phyloP scores from a whole-genome alignment of 2,329 filamentous ascomycete genomes.

The Chaetomium globosum region DNA sequence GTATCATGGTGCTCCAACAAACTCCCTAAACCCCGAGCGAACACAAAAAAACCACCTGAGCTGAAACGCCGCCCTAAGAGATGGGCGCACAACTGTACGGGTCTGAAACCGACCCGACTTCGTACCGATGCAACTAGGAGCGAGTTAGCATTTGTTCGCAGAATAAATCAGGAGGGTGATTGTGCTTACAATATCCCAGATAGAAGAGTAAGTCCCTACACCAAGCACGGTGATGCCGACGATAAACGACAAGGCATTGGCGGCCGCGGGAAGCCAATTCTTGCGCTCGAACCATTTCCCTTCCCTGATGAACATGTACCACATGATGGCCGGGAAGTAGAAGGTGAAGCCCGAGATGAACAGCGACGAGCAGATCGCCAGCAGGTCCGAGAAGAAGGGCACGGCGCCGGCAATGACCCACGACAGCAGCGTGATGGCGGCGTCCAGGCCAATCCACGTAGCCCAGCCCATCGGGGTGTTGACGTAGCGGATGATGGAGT shows the following conservation, averaged over 20 bases:
- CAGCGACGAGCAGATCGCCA: slow-evolving; percentile 57
- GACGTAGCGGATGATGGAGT: slow-evolving; percentile 50
- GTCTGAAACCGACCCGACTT: slow-evolving; percentile 25
- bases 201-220: slow-evolving; percentile 38
- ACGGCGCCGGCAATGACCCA: slow-evolving; percentile 74
- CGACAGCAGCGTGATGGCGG: slow-evolving; percentile 61
- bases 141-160: slow-evolving; percentile 11
- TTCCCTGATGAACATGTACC: slow-evolving; percentile 42
- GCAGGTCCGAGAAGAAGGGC: slow-evolving; percentile 70
- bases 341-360: slow-evolving; percentile 54
- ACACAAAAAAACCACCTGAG: neutral
- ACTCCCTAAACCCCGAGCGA: slow-evolving; percentile 10
- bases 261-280: slow-evolving; percentile 32
- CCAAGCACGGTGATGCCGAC: slow-evolving; percentile 39
- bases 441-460: slow-evolving; percentile 60
- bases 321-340: slow-evolving; percentile 43
- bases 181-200: slow-evolving; percentile 40
- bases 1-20: neutral
- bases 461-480: slow-evolving; percentile 54
- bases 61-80: neutral
- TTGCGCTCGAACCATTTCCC: slow-evolving; percentile 38
- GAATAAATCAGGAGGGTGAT: neutral
- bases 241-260: slow-evolving; percentile 35
- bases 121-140: slow-evolving; percentile 28
- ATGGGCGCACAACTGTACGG: slow-evolving; percentile 34